Evolutionary conservation across 176 grass and related monocot genomes (phyloP), one percentile per base, ranked within the genome.

Genomic region (Pharus latifolius): DNA sequence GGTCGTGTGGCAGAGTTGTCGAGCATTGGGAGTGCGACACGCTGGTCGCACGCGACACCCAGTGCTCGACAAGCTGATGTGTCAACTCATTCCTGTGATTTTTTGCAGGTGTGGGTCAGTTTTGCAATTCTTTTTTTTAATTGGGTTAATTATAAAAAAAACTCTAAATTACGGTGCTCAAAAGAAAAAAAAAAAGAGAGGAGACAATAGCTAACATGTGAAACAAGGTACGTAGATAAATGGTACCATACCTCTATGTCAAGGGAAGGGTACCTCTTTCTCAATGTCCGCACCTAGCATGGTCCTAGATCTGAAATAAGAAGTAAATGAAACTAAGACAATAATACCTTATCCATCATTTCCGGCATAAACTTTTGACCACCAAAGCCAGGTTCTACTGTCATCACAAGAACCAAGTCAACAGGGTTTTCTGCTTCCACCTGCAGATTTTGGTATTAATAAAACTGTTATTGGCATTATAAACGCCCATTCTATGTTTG

Each of bases 361-460:
- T 91, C 90, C 59, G 81, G 95, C 95, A 99, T 94, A 69, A 99
- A 99, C 44, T 94, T 94, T 61, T 99, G 90, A 22, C 95, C 95
- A 76, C 90, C 95, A 77, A 99, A 99, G 43, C 95, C 95, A 76
- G 95, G 95, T 56, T 99, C 95, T 2, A 99, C 95, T 14, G 95
- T 99, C 95, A 94, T 99, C 54, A 99, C 87, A 24, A 99, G 90
- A 79, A 99, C 95, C 69, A 99, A 8, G 46, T 99, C 95, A 22
- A 99, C 95, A 0, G 90, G 84, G 77, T 69, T 85, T 78, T 94
- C 84, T 58, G 90, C 90, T 86, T 99, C 95, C 26, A 94, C 87
- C 95, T 99, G 71, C 49, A 75, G 56, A 70, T 22, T 28, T 54
- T 14, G 0, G 50, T 56, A 49, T 70, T 6, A 57, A 55, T 12